A percentile compares a stretch with the other conserved stretches of the same genome.
These are phyloP conservation scores for Cladophialophora psammophila DNA, from an alignment of 2,329 filamentous ascomycete species.

Conservation along the genomic window DNA sequence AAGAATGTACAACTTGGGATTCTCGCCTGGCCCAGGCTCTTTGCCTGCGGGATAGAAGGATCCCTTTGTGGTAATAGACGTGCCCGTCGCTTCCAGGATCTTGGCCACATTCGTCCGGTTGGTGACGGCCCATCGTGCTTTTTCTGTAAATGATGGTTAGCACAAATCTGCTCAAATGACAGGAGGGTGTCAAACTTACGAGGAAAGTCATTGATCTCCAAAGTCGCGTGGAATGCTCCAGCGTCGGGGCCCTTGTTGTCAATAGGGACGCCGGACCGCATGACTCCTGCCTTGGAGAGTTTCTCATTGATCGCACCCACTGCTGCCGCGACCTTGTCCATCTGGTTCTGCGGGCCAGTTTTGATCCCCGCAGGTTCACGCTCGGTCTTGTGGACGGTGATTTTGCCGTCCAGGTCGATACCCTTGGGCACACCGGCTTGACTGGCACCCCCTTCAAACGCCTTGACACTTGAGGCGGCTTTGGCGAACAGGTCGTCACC, in stretches of 20 bases:
- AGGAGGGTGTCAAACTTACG: slow-evolving; percentile 56
- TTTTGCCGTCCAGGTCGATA: slow-evolving; percentile 71
- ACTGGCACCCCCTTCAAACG: slow-evolving; percentile 60
- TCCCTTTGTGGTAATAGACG: slow-evolving; percentile 96
- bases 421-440: slow-evolving; percentile 60
- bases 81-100: slow-evolving; percentile 92
- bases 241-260: slow-evolving; percentile 99
- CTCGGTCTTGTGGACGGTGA: slow-evolving; percentile 76
- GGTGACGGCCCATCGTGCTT: slow-evolving; percentile 97
- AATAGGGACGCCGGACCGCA: slow-evolving; percentile 90
- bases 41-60: slow-evolving; percentile 86
- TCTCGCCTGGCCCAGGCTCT: slow-evolving; percentile 74
- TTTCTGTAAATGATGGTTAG: slow-evolving; percentile 61
- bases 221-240: slow-evolving; percentile 92
- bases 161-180: slow-evolving; percentile 6
- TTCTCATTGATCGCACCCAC: slow-evolving; percentile 90
- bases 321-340: slow-evolving; percentile 89
- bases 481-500: slow-evolving; percentile 62
- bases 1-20: slow-evolving; percentile 96
- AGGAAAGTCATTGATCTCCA: slow-evolving; percentile 99
- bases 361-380: slow-evolving; percentile 51
- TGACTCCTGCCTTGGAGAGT: slow-evolving; percentile 85
- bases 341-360: slow-evolving; percentile 64
- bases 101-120: slow-evolving; percentile 98
- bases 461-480: slow-evolving; percentile 70